Percentiles rank a stretch among this genome's conserved stretches.
Evolutionary conservation across 192 early-diverging fungal species (phyloP).

Genomic region (Ambispora gerdemannii): DNA sequence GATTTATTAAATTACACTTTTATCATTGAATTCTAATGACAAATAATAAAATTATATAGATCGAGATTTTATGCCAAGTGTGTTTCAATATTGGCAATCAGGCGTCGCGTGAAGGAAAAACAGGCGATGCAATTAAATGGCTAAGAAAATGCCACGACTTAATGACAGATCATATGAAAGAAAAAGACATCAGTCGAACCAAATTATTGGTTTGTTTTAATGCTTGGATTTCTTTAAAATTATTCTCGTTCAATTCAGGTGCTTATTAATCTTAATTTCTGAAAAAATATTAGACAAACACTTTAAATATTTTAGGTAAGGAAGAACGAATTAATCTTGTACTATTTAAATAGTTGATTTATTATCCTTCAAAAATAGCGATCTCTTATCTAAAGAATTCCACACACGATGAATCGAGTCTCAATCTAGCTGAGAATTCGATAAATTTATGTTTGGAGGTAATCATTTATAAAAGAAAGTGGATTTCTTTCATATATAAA

Average conservation of each 20-base stretch:
- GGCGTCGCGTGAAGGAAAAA: conserved; percentile 18
- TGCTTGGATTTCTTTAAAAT: no score
- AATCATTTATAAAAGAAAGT: background rate
- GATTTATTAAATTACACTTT: background rate
- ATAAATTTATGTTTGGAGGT: conserved; percentile 28
- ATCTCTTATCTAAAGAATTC: conserved; percentile 24
- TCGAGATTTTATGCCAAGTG: conserved; percentile 27
- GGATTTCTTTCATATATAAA: background rate
- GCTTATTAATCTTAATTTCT: no score
- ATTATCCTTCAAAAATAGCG: conserved; percentile 1
- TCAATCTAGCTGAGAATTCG: conserved; percentile 22
- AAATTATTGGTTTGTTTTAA: conserved; percentile 6
- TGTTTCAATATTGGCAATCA: conserved; percentile 23
- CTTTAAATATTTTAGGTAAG: conserved; percentile 22
- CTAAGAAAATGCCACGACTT: conserved; percentile 26
- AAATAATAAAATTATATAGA: background rate
- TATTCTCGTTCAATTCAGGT: no score
- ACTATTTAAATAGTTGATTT: background rate
- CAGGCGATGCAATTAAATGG: conserved; percentile 26
- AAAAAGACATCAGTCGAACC: background rate
- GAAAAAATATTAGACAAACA: conserved; percentile 17
- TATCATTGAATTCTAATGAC: background rate
- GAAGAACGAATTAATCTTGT: background rate
- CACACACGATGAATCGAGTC: conserved; percentile 16
- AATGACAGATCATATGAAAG: background rate